Base-by-base conservation (phyloP, 495 filamentous ascomycete species). In the Lepidopterella palustris region DNA sequence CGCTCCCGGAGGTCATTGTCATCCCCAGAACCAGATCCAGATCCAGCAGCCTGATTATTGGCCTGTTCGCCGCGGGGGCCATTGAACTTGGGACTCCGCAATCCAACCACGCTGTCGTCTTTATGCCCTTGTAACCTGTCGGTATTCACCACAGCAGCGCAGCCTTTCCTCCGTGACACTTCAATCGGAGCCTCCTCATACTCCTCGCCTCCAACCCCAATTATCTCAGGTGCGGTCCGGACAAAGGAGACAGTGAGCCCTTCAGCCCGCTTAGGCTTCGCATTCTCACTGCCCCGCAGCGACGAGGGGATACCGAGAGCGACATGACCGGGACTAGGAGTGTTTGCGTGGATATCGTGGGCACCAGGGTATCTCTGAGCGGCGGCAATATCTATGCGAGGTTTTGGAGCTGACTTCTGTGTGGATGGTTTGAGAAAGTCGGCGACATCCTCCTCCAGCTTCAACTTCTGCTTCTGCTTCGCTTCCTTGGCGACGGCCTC, bases 131-230 rank as follows among this genome's bases (percentile, higher is more conserved):
- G 47, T 23, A 32, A 24, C 23, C 20, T 40, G 28, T 54, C 45
- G 48, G 31, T 53, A 10, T 58, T 60, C 45, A 58, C 24, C 15
- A 40, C 29, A 25, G 60, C 45, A 47, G 60, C 3, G 57, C 60
- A 57, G 54, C 62, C 47, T 29, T 56, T 77, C 50, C 65, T 71
- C 64, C 72, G 76, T 0, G 81, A 82, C 18, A 95, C 84, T 65
- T 92, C 88, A 20, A 82, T 76, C 26, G 0, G 83, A 80, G 87
- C 86, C 3, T 74, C 71, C 35, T 87, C 84, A 42, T 85, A 83
- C 61, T 95, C 90, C 71, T 95, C 90, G 13, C 91, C 91, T 23
- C 91, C 91, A 66, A 88, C 83, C 24, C 91, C 91, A 71, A 96
- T 95, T 51, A 95, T 68, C 32, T 88, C 87, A 15, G 89, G 88